A percentile compares a stretch with the other conserved stretches of the same genome.
These are phyloP conservation scores for Penicillium digitatum DNA, from an alignment of 2,329 filamentous ascomycete genomes.

Conservation along the genomic window DNA sequence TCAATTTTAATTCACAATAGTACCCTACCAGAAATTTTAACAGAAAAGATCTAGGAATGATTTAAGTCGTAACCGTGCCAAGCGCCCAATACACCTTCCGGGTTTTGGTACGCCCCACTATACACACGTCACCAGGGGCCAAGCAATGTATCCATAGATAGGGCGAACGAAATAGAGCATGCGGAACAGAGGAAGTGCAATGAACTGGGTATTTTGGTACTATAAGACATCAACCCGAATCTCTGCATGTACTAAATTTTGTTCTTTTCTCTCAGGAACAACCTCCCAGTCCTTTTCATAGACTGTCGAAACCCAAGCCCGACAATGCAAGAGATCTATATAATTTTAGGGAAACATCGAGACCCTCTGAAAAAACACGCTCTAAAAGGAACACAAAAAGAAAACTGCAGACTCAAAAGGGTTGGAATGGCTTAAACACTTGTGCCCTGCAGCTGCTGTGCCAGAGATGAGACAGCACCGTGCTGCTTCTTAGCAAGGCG, in stretches of 20 bases:
- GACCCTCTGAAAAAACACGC: conserved; percentile 6
- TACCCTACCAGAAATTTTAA: no score
- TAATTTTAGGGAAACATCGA: conserved; percentile 7
- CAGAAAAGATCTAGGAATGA: no score
- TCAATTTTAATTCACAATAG: no score
- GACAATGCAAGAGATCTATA: conserved; percentile 11
- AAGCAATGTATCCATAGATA: no score
- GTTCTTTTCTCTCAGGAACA: not conserved
- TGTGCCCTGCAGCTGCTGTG: conserved; percentile 24
- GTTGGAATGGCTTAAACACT: conserved; percentile 15
- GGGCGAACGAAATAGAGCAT: no score
- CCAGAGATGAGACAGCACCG: conserved; percentile 15
- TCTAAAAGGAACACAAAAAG: conserved; percentile 3
- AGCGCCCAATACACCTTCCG: no score
- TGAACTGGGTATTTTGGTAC: conserved; percentile 15
- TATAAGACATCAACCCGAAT: not conserved
- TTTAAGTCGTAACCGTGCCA: no score
- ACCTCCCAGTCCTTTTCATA: conserved; percentile 2
- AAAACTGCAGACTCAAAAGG: conserved; percentile 16
- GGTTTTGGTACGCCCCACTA: no score
- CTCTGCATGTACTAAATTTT: not conserved
- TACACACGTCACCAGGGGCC: no score
- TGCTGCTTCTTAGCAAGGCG: conserved; percentile 24
- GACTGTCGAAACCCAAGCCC: conserved; percentile 3
- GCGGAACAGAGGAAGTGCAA: conserved; percentile 2